A percentile compares a stretch with the other conserved stretches of the same genome.
These are phyloP conservation scores for Grifola frondosa DNA, from an alignment of 1,284 basidiomycete species.

Conservation along the genomic window DNA sequence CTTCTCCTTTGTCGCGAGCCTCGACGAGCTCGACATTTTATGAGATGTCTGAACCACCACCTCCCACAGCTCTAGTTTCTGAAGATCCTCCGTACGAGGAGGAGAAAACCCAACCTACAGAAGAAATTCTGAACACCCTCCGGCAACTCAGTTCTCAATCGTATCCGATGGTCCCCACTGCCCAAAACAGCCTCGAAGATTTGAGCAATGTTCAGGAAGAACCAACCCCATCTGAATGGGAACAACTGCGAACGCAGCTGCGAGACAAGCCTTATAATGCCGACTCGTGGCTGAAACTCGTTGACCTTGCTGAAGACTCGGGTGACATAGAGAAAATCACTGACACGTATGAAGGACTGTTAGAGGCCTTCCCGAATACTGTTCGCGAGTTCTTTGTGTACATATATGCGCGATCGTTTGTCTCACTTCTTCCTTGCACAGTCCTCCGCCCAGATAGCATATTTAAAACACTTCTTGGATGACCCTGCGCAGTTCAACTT, in stretches of 20 bases:
- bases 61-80: slow-evolving; percentile 7
- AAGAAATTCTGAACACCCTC: slow-evolving; percentile 41
- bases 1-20: no score
- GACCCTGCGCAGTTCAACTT: slow-evolving; percentile 57
- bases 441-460: slow-evolving; percentile 78
- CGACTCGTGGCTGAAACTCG: slow-evolving; percentile 66
- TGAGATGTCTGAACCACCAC: slow-evolving; percentile 25
- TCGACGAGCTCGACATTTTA: neutral
- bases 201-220: slow-evolving; percentile 18
- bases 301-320: slow-evolving; percentile 65
- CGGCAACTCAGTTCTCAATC: slow-evolving; percentile 36
- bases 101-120: slow-evolving; percentile 39
- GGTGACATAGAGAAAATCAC: slow-evolving; percentile 70
- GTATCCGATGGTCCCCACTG: slow-evolving; percentile 14
- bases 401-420: slow-evolving; percentile 3
- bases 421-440: slow-evolving; percentile 32
- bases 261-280: slow-evolving; percentile 60
- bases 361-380: slow-evolving; percentile 78
- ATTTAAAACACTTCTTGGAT: slow-evolving; percentile 75
- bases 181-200: slow-evolving; percentile 26
- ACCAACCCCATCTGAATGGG: slow-evolving; percentile 44
- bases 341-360: slow-evolving; percentile 70
- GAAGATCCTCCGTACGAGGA: slow-evolving; percentile 11
- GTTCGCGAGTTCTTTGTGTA: slow-evolving; percentile 44
- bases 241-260: slow-evolving; percentile 43